These are phyloP conservation scores for Candida chauliodis DNA, from an alignment of 805 yeast genomes.

Conservation along the genomic window DNA sequence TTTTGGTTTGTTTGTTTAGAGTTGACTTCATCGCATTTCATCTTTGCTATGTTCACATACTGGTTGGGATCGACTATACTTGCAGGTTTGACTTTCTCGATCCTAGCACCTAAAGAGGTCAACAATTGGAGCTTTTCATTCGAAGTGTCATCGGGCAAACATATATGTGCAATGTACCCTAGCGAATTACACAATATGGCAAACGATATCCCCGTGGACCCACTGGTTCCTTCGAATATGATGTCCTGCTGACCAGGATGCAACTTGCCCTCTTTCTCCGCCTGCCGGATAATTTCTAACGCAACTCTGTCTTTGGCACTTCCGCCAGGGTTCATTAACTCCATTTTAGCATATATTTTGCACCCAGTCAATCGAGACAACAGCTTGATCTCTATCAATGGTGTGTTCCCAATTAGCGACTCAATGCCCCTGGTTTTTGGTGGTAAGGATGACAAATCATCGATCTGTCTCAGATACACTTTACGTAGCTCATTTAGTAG, in stretches of 20 bases:
- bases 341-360: slow-evolving; percentile 82
- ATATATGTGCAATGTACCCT: slow-evolving; percentile 91
- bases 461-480: neutral
- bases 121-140: slow-evolving; percentile 74
- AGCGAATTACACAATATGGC: slow-evolving; percentile 85
- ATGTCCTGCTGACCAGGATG: slow-evolving; percentile 61
- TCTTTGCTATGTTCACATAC: slow-evolving; percentile 83
- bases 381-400: slow-evolving; percentile 69
- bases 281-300: slow-evolving; percentile 68
- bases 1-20: slow-evolving; percentile 29
- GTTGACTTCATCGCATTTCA: slow-evolving; percentile 54
- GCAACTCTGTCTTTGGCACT: slow-evolving; percentile 96
- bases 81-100: slow-evolving; percentile 89
- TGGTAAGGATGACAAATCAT: slow-evolving; percentile 16
- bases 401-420: slow-evolving; percentile 88
- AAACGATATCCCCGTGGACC: slow-evolving; percentile 93
- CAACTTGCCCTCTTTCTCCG: slow-evolving; percentile 58
- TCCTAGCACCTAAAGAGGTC: slow-evolving; percentile 70
- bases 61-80: slow-evolving; percentile 91
- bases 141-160: slow-evolving; percentile 91
- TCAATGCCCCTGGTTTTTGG: slow-evolving; percentile 54
- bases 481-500: slow-evolving; percentile 8
- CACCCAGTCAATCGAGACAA: slow-evolving; percentile 73
- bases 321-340: slow-evolving; percentile 87
- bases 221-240: slow-evolving; percentile 93